Evolutionary conservation across 768 basidiomycete genomes (phyloP).

Genomic region (Mycena alexandri): DNA sequence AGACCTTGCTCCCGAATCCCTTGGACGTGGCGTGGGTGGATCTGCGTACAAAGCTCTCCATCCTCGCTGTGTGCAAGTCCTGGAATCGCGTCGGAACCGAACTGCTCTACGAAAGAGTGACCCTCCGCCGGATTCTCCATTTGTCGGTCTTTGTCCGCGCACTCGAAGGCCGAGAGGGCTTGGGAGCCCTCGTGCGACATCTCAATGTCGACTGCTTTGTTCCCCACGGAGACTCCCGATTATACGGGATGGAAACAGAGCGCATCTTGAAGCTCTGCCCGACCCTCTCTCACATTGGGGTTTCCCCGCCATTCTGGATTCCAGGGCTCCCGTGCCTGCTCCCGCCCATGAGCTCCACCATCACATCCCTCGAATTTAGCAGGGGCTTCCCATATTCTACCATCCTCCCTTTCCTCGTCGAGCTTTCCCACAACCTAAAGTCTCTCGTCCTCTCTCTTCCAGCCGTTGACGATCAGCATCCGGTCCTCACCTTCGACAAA

Average conservation of each 20-base stretch:
- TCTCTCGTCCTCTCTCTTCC: too few species aligned
- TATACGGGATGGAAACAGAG: neutral
- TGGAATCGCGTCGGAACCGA: slow-evolving; percentile 1
- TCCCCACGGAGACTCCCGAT: neutral
- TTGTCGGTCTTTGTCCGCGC: slow-evolving; percentile 6
- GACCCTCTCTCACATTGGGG: slow-evolving; percentile 12
- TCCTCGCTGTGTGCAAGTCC: slow-evolving; percentile 6
- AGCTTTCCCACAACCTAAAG: too few species aligned
- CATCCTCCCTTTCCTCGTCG: too few species aligned
- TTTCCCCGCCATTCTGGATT: slow-evolving; percentile 8
- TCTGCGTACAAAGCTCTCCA: slow-evolving; percentile 1
- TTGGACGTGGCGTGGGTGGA: neutral
- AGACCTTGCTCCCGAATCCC: neutral
- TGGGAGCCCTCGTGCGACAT: neutral
- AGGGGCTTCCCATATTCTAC: neutral
- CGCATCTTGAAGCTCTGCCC: slow-evolving; percentile 18
- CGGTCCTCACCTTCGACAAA: too few species aligned
- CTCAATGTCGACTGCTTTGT: slow-evolving; percentile 12
- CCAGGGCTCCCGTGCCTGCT: neutral
- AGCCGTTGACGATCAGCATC: too few species aligned
- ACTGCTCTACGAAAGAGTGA: neutral
- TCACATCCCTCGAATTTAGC: neutral
- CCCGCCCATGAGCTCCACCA: neutral
- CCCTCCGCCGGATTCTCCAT: neutral
- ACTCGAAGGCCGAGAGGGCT: neutral